Conservation (phyloP, 1,284 basidiomycete genomes). For the Ustilago loliicola region DNA sequence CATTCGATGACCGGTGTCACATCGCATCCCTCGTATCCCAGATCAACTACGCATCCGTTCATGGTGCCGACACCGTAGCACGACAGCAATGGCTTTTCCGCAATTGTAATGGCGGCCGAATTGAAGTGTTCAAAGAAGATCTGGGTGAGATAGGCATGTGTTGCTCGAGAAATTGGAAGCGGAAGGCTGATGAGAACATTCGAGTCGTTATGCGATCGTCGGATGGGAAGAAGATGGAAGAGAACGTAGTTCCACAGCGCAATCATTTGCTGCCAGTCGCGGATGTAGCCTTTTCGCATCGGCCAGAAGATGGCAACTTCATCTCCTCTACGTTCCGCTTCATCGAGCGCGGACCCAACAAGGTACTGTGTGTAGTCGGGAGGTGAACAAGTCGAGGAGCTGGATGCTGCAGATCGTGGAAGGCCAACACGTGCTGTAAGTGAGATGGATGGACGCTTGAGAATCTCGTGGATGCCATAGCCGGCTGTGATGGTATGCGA, state of each 20-base stretch:
- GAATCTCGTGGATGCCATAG: constrained; percentile 83
- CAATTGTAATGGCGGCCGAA: constrained; percentile 83
- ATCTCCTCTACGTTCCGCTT: constrained; percentile 80
- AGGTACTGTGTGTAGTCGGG: constrained; percentile 76
- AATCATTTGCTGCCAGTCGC: constrained; percentile 90
- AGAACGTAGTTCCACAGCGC: constrained; percentile 89
- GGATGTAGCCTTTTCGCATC: constrained; percentile 80
- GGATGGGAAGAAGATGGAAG: constrained; percentile 81
- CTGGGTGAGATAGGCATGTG: constrained; percentile 83
- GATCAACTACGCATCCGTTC: constrained; percentile 85
- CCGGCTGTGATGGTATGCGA: constrained; percentile 80
- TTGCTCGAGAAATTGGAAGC: constrained; percentile 79
- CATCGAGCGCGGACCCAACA: constrained; percentile 83
- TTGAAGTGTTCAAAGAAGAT: constrained; percentile 97
- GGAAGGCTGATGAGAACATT: constrained; percentile 83
- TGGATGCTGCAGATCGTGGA: constrained; percentile 31
- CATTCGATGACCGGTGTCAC: constrained; percentile 86
- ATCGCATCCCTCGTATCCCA: constrained; percentile 82
- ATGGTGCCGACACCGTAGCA: constrained; percentile 85
- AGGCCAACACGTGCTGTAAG: constrained; percentile 61
- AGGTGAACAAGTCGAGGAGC: constrained; percentile 25
- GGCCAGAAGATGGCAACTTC: constrained; percentile 85
- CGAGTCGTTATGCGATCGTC: constrained; percentile 87
- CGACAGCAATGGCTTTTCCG: constrained; percentile 86
- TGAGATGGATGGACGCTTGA: constrained; percentile 79